Percentiles rank a stretch among this genome's conserved stretches.
Conservation (phyloP, 139 green algal species). For the Chlorella sp. region DNA sequence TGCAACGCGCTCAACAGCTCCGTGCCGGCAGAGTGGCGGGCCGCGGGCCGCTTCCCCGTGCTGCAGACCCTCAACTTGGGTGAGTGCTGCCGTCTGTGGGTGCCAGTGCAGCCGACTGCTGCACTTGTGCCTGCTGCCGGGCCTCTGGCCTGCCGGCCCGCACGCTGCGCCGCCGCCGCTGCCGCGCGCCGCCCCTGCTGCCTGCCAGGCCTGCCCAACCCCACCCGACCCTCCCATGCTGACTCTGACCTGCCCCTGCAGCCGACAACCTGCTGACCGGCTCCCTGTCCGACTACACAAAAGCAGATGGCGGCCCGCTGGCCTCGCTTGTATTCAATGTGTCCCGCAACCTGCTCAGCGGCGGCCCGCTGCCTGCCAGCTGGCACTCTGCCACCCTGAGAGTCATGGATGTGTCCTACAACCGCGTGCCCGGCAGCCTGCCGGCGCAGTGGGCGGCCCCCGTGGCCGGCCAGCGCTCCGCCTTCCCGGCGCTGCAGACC, state of each 20-base stretch:
- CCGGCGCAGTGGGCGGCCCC: not conserved
- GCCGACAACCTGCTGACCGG: slow-evolving; percentile 2
- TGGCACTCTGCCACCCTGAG: not conserved
- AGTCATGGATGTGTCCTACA: not conserved
- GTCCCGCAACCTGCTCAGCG: not conserved
- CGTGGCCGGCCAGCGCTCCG: not conserved
- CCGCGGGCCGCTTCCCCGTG: not conserved
- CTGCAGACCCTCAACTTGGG: not conserved
- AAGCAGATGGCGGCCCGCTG: not conserved
- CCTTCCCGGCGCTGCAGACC: not conserved
- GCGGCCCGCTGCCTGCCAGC: not conserved
- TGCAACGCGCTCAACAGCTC: not conserved
- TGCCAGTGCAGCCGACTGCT: no score
- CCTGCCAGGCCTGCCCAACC: no score
- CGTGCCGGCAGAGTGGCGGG: not conserved
- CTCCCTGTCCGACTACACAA: not conserved
- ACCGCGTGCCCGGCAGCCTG: not conserved
- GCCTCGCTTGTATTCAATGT: not conserved
- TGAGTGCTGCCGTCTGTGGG: no score
- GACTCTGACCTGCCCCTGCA: no score
- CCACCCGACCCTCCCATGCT: no score
- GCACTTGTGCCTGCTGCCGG: no score
- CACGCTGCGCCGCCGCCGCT: no score
- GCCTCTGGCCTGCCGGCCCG: no score
- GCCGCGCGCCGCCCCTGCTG: no score